Evolutionary conservation across 768 basidiomycete genomes (phyloP), one percentile per base, ranked within the genome.

Genomic region (Tephrocybe sp.): DNA sequence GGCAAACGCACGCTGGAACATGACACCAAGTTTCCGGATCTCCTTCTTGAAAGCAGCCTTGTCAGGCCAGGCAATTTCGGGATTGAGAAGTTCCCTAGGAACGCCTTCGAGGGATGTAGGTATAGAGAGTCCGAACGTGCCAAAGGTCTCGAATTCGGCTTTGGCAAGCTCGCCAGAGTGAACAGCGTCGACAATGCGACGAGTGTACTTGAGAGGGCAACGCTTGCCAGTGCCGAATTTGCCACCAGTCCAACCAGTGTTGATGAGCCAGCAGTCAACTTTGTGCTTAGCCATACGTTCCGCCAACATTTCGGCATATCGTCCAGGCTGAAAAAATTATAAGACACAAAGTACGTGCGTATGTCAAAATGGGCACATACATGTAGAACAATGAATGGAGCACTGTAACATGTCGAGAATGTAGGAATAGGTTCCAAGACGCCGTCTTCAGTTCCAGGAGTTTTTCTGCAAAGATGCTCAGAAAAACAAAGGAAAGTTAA

Each of bases 371-470:
- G n/a, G n/a, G n/a, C n/a, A 70, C 83, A 33, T 64, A 86, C 84
- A 70, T 97, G 95, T 48, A 97, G 89, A 58, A 97, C 87, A 66
- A 99, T 97, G 82, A 99, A 98, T n/a, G 97, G 97, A 34, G 94
- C 93, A 58, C 88, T 90, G 81, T 97, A 99, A 72, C 97, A 98
- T 25, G 94, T 97, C 16, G 94, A 97, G 82, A 99, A 99, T 34
- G 97, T 98, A 19, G 97, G 97, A 55, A 95, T 94, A 51, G 97
- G 97, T 68, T 99, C 97, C 38, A 97, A 79, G 23, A 99, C 90
- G 64, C 95, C 95, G 62, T 97, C 95, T 66, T 98, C 95, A 3
- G 95, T 98, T 47, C 94, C 94, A n/a, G 94, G 94, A 1, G 94
- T 98, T 80, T 98, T 98, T 57, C 86, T 87, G 41, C 40, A 62